Evolutionary conservation across 129 eudicot species (phyloP), one percentile per base, ranked within the genome.

Genomic region (Pseudognaphalium luteoalbum): DNA sequence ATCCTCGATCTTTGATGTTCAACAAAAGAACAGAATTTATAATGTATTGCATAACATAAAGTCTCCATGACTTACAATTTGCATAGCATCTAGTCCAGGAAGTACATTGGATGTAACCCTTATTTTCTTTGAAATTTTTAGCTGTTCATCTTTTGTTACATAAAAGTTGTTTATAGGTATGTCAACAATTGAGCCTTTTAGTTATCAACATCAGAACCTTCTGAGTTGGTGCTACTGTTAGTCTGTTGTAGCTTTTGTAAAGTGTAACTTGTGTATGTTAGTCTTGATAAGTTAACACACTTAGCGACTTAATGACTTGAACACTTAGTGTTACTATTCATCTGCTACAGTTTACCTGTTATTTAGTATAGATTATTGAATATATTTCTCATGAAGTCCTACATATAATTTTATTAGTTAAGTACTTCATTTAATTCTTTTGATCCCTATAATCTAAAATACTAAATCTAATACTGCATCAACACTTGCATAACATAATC

Each of bases 401-500:
- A 42, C 14, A 3, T 15, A 25, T 54, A 47, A 57, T 57, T 21
- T 19, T n/a, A 20, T 0, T 57, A 57, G 1, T 16, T 57, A 25
- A 22, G 60, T 47, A 47, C 35, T 56, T 34, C 4, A 6, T 28
- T 33, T 4, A 33, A 54, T 54, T 54, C 19, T 33, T 37, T n/a
- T 15, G 47, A 32, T 5, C 51, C 28, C 70, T 7, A 34, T 37
- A 67, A 35, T 19, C 71, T 66, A 33, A 22, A 37, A 19, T 22
- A 10, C 28, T n/a, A n/a, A 11, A 20, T 34, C 71, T 20, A 22
- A 58, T 50, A 57, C 20, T 21, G 67, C 67, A 20, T 72, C 66
- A 73, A 63, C 58, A 59, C 79, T 52, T 63, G 62, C 63, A 65
- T 66, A 47, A 35, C 64, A 22, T 54, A 66, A 33, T 66, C 34